phyloP scores from a whole-genome alignment of 805 yeast genomes.

The Ogataea minuta region DNA sequence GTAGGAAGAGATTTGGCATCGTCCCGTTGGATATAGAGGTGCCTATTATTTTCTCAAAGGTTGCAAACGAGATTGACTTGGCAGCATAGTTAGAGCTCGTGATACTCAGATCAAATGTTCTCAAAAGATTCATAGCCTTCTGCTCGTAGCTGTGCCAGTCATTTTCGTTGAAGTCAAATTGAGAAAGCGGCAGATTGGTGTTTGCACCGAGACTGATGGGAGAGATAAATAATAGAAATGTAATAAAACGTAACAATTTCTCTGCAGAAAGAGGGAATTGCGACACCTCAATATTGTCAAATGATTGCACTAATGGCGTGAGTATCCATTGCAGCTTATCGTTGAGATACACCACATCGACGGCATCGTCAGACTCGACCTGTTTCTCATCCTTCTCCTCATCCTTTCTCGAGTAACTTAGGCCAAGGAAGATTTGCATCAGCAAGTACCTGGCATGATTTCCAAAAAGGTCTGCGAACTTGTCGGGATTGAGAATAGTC shows the following conservation, averaged over 20 bases:
- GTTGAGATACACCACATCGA: conserved; percentile 24
- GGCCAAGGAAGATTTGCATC: conserved; percentile 47
- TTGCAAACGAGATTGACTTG: conserved; percentile 27
- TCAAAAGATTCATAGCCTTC: conserved; percentile 44
- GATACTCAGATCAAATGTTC: conserved; percentile 47
- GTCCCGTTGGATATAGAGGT: conserved; percentile 21
- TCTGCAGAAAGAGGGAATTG: conserved; percentile 38
- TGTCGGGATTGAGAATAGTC: conserved; percentile 42
- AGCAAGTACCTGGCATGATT: conserved; percentile 33
- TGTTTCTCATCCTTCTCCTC: conserved; percentile 15
- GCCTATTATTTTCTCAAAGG: conserved; percentile 35
- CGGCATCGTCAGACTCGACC: conserved; percentile 1
- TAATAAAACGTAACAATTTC: conserved; percentile 42
- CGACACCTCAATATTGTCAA: conserved; percentile 44
- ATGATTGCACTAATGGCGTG: conserved; percentile 38
- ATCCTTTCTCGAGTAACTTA: conserved; percentile 21
- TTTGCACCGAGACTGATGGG: conserved; percentile 30
- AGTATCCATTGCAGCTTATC: conserved; percentile 31
- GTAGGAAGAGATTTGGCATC: conserved; percentile 44
- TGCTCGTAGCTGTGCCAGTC: conserved; percentile 44
- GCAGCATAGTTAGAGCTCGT: conserved; percentile 20
- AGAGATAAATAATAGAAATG: conserved; percentile 47
- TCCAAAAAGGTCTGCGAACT: conserved; percentile 38
- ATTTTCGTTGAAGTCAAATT: conserved; percentile 24
- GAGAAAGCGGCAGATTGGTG: conserved; percentile 14